Evolutionary conservation across 2,329 filamentous ascomycete species (phyloP).

Genomic region (Incumbomyces lentus): DNA sequence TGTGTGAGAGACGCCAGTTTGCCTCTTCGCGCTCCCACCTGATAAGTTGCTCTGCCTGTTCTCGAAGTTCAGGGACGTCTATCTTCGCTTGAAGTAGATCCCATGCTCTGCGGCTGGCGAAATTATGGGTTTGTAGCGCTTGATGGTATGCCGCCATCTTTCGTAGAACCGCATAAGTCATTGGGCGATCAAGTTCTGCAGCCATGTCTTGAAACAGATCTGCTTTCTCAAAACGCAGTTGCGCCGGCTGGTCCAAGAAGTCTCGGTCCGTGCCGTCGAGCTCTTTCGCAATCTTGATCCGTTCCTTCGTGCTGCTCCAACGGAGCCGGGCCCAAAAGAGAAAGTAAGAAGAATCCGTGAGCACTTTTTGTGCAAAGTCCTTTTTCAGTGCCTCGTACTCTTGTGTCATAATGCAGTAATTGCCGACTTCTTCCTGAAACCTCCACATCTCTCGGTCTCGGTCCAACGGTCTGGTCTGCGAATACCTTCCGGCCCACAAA

Average conservation of each 20-base stretch:
- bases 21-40: constrained; percentile 11
- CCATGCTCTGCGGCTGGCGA: constrained; percentile 23
- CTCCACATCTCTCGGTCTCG: constrained; percentile 1
- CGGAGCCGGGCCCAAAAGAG: not conserved
- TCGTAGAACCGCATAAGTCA: constrained; percentile 26
- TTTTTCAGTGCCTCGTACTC: constrained; percentile 3
- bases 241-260: not conserved
- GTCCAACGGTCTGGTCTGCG: not conserved
- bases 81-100: constrained; percentile 22
- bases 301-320: not conserved
- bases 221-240: not conserved
- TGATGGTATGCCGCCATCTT: constrained; percentile 30
- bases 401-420: constrained; percentile 1
- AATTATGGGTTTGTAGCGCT: constrained; percentile 27
- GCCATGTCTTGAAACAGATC: constrained; percentile 30
- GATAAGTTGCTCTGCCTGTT: constrained; percentile 19
- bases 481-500: constrained; percentile 7
- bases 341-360: not conserved
- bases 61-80: constrained; percentile 14
- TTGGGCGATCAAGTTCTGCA: constrained; percentile 27
- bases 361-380: constrained; percentile 1
- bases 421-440: not conserved
- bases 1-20: constrained; percentile 1
- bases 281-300: not conserved
- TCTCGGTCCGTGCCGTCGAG: not conserved